A percentile compares a stretch with the other conserved stretches of the same genome.
Evolutionary conservation across 192 early-diverging fungal genomes (phyloP).

Genomic region (Fimicolochytrium jonesii): DNA sequence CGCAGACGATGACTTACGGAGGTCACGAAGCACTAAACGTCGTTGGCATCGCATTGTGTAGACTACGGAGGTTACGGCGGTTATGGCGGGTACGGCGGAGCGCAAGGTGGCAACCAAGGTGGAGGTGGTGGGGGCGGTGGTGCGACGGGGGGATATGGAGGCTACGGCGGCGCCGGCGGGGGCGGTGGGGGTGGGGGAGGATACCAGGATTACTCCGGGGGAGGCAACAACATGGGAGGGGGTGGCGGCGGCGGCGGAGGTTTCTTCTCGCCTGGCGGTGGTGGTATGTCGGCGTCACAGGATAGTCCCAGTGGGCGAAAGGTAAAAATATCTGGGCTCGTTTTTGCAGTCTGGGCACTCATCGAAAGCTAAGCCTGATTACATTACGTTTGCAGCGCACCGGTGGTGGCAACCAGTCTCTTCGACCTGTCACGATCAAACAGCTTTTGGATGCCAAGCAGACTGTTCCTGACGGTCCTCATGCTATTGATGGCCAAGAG

Average conservation of each 20-base stretch:
- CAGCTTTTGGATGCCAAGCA: conserved; percentile 54
- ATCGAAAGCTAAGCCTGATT: too few relatives aligned
- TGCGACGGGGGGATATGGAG: conserved; percentile 3
- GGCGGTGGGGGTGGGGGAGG: conserved; percentile 1
- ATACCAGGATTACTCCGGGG: too few relatives aligned
- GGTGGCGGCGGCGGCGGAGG: conserved; percentile 16
- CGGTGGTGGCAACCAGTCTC: conserved; percentile 47
- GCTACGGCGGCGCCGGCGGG: neutral
- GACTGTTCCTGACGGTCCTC: conserved; percentile 52
- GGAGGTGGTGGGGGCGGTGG: conserved; percentile 1
- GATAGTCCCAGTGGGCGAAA: conserved; percentile 6
- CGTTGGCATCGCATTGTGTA: too few relatives aligned
- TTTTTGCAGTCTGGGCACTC: too few relatives aligned
- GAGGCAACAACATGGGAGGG: neutral
- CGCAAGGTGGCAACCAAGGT: neutral
- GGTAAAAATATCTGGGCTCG: too few relatives aligned
- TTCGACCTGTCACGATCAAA: conserved; percentile 81
- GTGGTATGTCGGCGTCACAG: neutral
- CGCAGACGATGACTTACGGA: too few relatives aligned
- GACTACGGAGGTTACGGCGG: conserved; percentile 21
- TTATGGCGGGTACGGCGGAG: neutral
- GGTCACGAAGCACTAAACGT: too few relatives aligned
- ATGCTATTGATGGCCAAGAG: conserved; percentile 66
- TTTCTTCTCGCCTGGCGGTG: conserved; percentile 6
- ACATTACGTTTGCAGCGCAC: neutral